These are phyloP conservation scores for Syncephalastrum sp. DNA, from an alignment of 371 early-diverging fungal genomes.

Conservation along the genomic window DNA sequence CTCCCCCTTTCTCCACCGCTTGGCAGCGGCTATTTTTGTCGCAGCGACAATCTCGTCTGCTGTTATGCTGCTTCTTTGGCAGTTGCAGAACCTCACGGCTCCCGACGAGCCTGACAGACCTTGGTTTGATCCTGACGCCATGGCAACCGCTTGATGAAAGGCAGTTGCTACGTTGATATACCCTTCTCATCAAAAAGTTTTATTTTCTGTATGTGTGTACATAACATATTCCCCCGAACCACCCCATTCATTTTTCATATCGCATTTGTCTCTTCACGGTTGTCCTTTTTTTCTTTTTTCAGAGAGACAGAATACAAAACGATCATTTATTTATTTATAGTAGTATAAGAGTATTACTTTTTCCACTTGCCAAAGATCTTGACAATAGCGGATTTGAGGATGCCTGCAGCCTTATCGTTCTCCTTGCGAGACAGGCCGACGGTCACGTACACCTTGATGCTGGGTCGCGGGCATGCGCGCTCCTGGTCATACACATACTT, in stretches of 20 bases:
- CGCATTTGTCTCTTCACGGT: too few relatives aligned
- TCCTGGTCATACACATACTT: constrained; percentile 91
- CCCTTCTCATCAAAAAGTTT: too few relatives aligned
- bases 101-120: constrained; percentile 39
- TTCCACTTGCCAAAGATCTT: constrained; percentile 56
- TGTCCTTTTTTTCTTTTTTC: too few relatives aligned
- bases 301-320: constrained; percentile 1
- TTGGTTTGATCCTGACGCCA: constrained; percentile 32
- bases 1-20: constrained; percentile 32
- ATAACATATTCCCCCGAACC: too few relatives aligned
- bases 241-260: too few relatives aligned
- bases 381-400: constrained; percentile 54
- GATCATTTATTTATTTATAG: not conserved
- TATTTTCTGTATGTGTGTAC: too few relatives aligned
- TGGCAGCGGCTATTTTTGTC: constrained; percentile 40
- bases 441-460: constrained; percentile 80
- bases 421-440: constrained; percentile 81
- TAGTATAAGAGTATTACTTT: constrained; percentile 20
- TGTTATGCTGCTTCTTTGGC: constrained; percentile 46
- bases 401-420: constrained; percentile 77
- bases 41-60: constrained; percentile 45
- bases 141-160: too few relatives aligned
- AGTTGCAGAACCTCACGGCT: constrained; percentile 39
- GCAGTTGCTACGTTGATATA: too few relatives aligned
- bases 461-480: constrained; percentile 67